Evolutionary conservation across 345 rosid genomes (phyloP), one percentile per base, ranked within the genome.

Genomic region (Stellera chamaejasme): DNA sequence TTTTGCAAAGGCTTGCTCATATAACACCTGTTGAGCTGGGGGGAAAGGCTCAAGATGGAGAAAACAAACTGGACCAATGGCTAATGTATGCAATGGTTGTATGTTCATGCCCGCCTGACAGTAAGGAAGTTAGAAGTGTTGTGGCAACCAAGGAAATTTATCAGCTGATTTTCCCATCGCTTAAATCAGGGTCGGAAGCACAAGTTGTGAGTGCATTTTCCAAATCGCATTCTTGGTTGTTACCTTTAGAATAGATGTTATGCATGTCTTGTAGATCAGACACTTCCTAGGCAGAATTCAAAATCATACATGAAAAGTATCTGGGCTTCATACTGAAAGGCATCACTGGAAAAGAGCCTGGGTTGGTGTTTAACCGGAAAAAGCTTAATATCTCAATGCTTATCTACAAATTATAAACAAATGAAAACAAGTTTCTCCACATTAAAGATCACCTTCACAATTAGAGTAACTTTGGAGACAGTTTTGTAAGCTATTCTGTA

Each of bases 1-100:
- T 83, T 63, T 70, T 77, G 66, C 79, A 72, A 59, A 92, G 95
- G 50, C 92, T 90, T 59, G 84, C 81, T 46, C 78, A 82, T 74
- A 82, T 90, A 42, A 90, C 95, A 58, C 97, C 97, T 43, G 71
- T 66, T 71, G 97, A 90, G 69, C 68, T 90, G 52, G 97, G 97
- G 48, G 97, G 90, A 68, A 90, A 82, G 80, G 88, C 90, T 63
- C 95, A 78, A 72, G 97, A 90, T 73, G 74, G 78, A 50, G 97
- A 90, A 67, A 85, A 74, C 75, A 86, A 86, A 72, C 83, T 84
- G 66, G 97, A 90, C 69, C 97, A 90, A 68, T 86, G 97, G 97
- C 88, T 86, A 54, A 71, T 90, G 73, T 90, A 90, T 66, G 84
- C 95, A 51, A 80, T 86, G 90, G 86, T 86, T 69, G 77, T 88